Evolutionary conservation across 768 basidiomycete genomes (phyloP), one percentile per base, ranked within the genome.

Genomic region (Mycena galopus): DNA sequence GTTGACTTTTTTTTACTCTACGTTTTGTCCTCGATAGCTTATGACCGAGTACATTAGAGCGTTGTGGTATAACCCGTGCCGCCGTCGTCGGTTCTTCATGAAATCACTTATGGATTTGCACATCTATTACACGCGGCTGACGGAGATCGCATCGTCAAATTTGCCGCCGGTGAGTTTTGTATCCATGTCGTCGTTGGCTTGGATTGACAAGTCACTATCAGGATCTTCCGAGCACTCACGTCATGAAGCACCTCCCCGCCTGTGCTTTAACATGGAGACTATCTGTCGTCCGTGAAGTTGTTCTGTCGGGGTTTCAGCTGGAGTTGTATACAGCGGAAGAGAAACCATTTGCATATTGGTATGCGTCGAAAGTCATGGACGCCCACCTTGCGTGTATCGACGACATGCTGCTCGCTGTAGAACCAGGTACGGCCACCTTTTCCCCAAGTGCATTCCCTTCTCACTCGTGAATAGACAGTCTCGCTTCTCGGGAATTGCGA

Each of bases 321-420:
- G 92, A 93, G 55, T 79, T 96, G 9, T 94, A 95, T 76, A 84
- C 88, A 25, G 79, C 85, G 0, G 88, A 92, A 51, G 95, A 96
- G 77, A 88, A 84, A 37, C 84, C 92, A 0, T 89, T 94, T 72
- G 92, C 94, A 3, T 95, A 95, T 80, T 95, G 93, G 92, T 93
- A 93, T 76, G 82, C 85, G 7, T 78, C 87, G 3, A 85, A 87
- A 53, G 86, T 94, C 4, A 81, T 92, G 1, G 88, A 91, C 23
- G 80, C 80, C 27, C 91, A 94, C 73, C 76, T 93, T 11, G 79
- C 81, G 4, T 87, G 84, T 69, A 79, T 93, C 65, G 90, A 93
- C 64, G 78, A 81, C 19, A 65, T 93, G 53, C 58, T 87, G 19
- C 72, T 76, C 2, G 78, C 82, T 14, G 77, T 89, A 8, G 78